Conservation (phyloP, 768 basidiomycete genomes). For the Pleurotus ostreatus region DNA sequence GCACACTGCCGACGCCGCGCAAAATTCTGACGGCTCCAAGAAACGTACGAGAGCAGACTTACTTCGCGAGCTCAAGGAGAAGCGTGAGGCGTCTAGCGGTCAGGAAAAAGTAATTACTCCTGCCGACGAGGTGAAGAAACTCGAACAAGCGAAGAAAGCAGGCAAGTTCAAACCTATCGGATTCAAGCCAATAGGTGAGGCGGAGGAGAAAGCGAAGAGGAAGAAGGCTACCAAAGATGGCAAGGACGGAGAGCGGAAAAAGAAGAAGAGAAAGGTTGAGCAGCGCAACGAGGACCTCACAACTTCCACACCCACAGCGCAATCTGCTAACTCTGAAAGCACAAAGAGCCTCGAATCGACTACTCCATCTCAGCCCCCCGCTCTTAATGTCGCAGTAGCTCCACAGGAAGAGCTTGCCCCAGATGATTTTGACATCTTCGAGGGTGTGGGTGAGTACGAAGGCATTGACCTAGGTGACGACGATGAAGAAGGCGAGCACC, state of each 20-base stretch:
- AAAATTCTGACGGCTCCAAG: conserved; percentile 25
- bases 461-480: conserved; percentile 57
- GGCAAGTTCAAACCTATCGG: conserved; percentile 59
- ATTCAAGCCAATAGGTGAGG: conserved; percentile 56
- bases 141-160: conserved; percentile 44
- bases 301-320: conserved; percentile 9
- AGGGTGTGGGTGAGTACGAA: conserved; percentile 78
- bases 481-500: conserved; percentile 29
- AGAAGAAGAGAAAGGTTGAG: conserved; percentile 54
- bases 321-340: conserved; percentile 16
- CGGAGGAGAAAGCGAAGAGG: conserved; percentile 32
- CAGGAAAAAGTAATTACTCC: conserved; percentile 18
- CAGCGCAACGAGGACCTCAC: conserved; percentile 18
- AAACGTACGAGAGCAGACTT: conserved; percentile 82
- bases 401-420: conserved; percentile 33
- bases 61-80: conserved; percentile 67
- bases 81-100: conserved; percentile 29
- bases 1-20: conserved; percentile 7
- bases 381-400: conserved; percentile 8
- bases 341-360: conserved; percentile 15
- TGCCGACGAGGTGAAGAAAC: conserved; percentile 26
- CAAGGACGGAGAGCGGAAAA: conserved; percentile 46
- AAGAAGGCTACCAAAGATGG: conserved; percentile 44
- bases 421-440: conserved; percentile 87
- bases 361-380: conserved; percentile 1